phyloP scores from a whole-genome alignment of 2,329 filamentous ascomycete genomes.

The Fusarium equiseti region DNA sequence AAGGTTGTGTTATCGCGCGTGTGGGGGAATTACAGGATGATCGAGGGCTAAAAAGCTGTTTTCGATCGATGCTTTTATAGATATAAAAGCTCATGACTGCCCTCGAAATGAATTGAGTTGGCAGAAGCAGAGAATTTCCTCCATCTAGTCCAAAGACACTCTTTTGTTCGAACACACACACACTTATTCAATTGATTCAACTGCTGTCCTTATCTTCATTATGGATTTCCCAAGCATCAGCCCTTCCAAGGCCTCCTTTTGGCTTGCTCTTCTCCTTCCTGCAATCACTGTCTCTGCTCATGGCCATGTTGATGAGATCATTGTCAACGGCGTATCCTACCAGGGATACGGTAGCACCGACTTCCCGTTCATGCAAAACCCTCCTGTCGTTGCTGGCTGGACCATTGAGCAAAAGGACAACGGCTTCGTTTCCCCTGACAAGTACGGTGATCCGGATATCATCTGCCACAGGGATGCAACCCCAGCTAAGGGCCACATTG shows the following conservation, averaged over 20 bases:
- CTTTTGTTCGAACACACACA: constrained; percentile 10
- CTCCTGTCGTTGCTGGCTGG: constrained; percentile 57
- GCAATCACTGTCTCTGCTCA: constrained; percentile 50
- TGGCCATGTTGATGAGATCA: constrained; percentile 58
- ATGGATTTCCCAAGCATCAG: constrained; percentile 23
- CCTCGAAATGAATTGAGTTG: background rate
- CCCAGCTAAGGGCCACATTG: constrained; percentile 55
- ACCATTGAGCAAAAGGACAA: constrained; percentile 57
- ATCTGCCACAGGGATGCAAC: constrained; percentile 61
- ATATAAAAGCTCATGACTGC: constrained; percentile 28
- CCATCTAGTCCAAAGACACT: background rate
- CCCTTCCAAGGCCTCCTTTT: constrained; percentile 17
- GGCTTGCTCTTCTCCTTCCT: constrained; percentile 24
- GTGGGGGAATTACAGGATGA: background rate
- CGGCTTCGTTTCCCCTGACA: constrained; percentile 62
- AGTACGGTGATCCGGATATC: constrained; percentile 58
- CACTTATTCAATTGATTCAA: constrained; percentile 22
- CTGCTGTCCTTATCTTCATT: constrained; percentile 9
- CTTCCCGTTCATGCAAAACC: constrained; percentile 53
- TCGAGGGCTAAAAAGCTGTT: background rate
- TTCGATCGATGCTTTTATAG: too few relatives aligned
- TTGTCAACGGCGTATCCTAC: constrained; percentile 59
- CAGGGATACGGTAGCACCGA: constrained; percentile 55
- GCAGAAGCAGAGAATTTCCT: background rate
- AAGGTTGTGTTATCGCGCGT: constrained; percentile 34